A percentile compares a stretch with the other conserved stretches of the same genome.
Conservation (phyloP, 2,329 filamentous ascomycete genomes). For the Trichoderma oligosporum region DNA sequence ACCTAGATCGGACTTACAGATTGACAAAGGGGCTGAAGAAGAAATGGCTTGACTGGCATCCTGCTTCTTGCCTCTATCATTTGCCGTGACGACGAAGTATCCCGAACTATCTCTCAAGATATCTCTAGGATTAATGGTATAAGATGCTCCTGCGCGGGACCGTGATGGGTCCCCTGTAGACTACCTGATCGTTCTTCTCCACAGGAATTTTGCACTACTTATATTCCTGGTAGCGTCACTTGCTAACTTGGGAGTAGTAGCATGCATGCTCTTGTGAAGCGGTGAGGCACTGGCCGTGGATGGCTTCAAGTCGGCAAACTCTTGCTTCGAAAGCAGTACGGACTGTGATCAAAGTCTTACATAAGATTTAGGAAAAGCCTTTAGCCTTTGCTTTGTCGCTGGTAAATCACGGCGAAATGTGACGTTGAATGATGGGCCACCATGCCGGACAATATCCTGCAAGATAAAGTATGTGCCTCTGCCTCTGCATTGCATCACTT, state of each 20-base stretch:
- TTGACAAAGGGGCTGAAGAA: background rate
- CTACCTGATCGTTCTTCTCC: slow-evolving; percentile 7
- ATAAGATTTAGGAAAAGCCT: background rate
- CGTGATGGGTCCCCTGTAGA: slow-evolving; percentile 7
- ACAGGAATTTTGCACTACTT: slow-evolving; percentile 4
- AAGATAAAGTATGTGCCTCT: slow-evolving; percentile 11
- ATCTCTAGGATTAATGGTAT: too few species aligned
- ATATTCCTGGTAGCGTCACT: slow-evolving; percentile 7
- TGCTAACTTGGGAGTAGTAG: slow-evolving; percentile 13
- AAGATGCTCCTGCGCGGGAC: slow-evolving; percentile 7
- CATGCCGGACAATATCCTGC: slow-evolving; percentile 5
- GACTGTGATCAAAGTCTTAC: background rate
- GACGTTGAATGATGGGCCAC: slow-evolving; percentile 1
- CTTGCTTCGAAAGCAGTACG: background rate
- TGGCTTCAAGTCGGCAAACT: background rate
- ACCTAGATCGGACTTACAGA: too few species aligned
- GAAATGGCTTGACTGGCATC: background rate
- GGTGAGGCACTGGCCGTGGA: slow-evolving; percentile 4
- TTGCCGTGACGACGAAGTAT: background rate
- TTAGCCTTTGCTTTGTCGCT: background rate
- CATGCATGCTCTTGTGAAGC: slow-evolving; percentile 16
- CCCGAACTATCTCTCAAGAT: too few species aligned
- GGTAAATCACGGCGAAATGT: background rate
- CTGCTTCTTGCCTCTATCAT: background rate
- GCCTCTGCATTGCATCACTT: slow-evolving; percentile 10